Evolutionary conservation across 495 filamentous ascomycete species (phyloP).

Genomic region (Halenospora varia): DNA sequence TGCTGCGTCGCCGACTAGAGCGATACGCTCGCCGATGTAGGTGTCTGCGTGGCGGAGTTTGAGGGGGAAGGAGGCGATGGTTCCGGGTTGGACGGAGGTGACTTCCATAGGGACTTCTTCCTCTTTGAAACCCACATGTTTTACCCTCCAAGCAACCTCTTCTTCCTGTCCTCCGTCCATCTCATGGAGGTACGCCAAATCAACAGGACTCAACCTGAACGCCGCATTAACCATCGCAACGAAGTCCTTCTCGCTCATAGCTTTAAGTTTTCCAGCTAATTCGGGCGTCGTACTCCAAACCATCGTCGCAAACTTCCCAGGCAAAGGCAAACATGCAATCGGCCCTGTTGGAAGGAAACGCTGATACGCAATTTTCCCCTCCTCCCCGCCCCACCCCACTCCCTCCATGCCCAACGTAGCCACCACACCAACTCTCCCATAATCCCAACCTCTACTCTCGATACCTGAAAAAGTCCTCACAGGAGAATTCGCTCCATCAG

Average conservation of each 20-base stretch:
- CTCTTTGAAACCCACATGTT: conserved; percentile 55
- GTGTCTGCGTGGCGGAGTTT: conserved; percentile 86
- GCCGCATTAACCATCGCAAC: conserved; percentile 88
- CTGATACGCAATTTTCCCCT: conserved; percentile 79
- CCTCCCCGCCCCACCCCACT: conserved; percentile 46
- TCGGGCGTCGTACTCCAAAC: conserved; percentile 89
- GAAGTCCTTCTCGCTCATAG: conserved; percentile 66
- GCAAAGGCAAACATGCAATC: conserved; percentile 84
- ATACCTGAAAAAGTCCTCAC: conserved; percentile 89
- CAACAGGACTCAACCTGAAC: conserved; percentile 74
- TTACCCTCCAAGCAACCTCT: conserved; percentile 77
- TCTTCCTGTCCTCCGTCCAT: conserved; percentile 56
- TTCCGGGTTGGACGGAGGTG: conserved; percentile 68
- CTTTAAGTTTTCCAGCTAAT: conserved; percentile 76
- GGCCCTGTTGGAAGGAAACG: conserved; percentile 91
- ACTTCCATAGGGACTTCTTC: conserved; percentile 51
- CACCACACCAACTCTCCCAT: conserved; percentile 83
- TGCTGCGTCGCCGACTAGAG: conserved; percentile 88
- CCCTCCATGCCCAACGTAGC: conserved; percentile 75
- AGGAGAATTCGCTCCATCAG: conserved; percentile 92
- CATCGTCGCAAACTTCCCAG: conserved; percentile 73
- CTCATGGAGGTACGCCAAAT: conserved; percentile 76
- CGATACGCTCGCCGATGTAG: conserved; percentile 84
- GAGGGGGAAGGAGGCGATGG: conserved; percentile 86
- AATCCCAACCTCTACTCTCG: conserved; percentile 85